Evolutionary conservation across 345 rosid species (phyloP).

Genomic region (Citrus reticulata): DNA sequence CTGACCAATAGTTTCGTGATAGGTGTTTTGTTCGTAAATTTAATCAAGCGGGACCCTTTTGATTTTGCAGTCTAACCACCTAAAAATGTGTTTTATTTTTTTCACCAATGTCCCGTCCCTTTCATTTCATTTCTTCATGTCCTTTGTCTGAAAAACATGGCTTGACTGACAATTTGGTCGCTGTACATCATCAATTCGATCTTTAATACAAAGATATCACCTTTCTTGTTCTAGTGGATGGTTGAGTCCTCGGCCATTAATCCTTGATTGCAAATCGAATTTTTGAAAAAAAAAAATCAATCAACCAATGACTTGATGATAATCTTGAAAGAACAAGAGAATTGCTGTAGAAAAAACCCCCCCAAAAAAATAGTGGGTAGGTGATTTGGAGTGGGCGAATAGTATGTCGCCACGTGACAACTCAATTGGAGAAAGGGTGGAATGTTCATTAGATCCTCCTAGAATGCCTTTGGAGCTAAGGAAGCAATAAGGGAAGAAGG

Average conservation of each 20-base stretch:
- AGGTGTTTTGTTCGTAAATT: no score
- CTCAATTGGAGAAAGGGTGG: no score
- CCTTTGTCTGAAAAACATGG: neutral
- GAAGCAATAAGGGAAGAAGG: no score
- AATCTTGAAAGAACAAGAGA: no score
- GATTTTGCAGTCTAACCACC: neutral
- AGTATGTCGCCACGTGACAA: no score
- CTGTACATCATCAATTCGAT: neutral
- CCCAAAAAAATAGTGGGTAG: no score
- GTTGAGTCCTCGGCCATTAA: neutral
- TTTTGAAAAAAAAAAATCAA: neutral
- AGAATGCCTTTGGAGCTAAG: no score
- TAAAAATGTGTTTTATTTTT: neutral
- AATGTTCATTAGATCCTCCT: no score
- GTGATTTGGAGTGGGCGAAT: no score
- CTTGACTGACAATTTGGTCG: neutral
- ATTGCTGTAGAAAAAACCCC: no score
- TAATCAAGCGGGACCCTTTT: constrained; percentile 2
- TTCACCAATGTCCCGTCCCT: neutral
- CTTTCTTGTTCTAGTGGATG: neutral
- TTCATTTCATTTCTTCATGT: neutral
- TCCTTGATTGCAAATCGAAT: neutral
- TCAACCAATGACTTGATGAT: no score
- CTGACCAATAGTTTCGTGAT: neutral
- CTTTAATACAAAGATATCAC: no score